phyloP scores from a whole-genome alignment of 371 early-diverging fungal species.

The Aphelidium insulamus region DNA sequence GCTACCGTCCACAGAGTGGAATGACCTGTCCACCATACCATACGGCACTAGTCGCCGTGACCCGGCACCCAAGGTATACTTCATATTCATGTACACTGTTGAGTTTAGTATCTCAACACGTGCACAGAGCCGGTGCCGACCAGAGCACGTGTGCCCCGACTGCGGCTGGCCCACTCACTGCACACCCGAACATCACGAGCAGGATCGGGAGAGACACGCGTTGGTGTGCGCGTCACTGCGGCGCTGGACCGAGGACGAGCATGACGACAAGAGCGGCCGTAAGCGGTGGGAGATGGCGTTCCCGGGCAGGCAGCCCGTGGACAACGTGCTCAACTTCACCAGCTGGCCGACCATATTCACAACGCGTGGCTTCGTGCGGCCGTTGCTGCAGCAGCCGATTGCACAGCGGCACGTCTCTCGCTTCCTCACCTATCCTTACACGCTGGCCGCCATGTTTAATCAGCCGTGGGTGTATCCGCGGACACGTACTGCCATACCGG shows the following conservation, averaged over 20 bases:
- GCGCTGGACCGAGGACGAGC: conserved; percentile 58
- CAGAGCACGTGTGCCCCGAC: conserved; percentile 53
- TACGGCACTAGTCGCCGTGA: no score
- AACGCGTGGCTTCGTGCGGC: conserved; percentile 53
- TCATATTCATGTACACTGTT: no score
- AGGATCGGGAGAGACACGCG: conserved; percentile 27
- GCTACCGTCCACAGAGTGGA: no score
- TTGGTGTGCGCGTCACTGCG: conserved; percentile 32
- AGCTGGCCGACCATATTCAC: conserved; percentile 64
- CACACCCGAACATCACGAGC: conserved; percentile 40
- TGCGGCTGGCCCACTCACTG: conserved; percentile 73
- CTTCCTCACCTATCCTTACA: conserved; percentile 54
- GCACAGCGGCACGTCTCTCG: conserved; percentile 63
- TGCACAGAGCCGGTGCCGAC: no score
- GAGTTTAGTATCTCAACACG: no score
- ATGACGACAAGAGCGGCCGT: conserved; percentile 55
- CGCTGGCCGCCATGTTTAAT: conserved; percentile 52
- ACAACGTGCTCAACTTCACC: conserved; percentile 50
- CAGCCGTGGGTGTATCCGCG: conserved; percentile 43
- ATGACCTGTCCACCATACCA: no score
- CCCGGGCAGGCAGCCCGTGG: conserved; percentile 48
- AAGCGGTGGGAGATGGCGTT: conserved; percentile 60
- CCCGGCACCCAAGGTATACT: no score
- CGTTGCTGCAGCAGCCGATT: conserved; percentile 47
- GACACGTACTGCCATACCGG: no score